Base-by-base conservation (phyloP, 352 stramenopile species). In the Pythium phragmiticola region DNA sequence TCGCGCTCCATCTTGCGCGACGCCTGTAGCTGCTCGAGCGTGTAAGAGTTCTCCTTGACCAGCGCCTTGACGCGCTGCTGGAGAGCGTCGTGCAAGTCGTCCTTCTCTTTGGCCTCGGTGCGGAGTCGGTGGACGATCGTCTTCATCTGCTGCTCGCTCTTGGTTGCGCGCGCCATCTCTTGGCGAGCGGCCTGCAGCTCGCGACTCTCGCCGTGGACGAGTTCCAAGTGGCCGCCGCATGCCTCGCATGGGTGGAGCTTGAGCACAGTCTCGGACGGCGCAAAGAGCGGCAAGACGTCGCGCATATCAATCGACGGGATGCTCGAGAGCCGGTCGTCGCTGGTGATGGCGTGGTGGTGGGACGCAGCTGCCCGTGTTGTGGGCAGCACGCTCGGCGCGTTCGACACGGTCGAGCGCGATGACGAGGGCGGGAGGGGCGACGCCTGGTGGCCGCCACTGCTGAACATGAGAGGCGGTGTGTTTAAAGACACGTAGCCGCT, bases 181-280 rank as follows among this genome's bases (percentile, higher is more conserved):
- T 86, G 74, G 8, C 82, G 74, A 21, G 83, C 85, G 8, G 70
- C 74, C 30, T 80, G 72, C 7, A 92, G 60, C 51, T 94, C 84
- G 68, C 87, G 88, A 52, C 76, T 94, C 76, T 94, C 85, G 42
- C 84, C 82, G 57, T 92, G 85, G 49, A 92, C 76, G 17, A 94
- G 78, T 54, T 94, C 85, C 41, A 94, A 59, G 33, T 88, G 74
- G 2, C 85, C 83, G 19, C 83, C 85, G 34, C 85, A 94, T 0
- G 56, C 73, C 46, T 90, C 82, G 45, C 85, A 94, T 7, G 83
- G 82, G 48, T 94, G 82, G 4, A 92, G 78, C 65, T 81, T 70
- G n/a, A 94, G 59, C 28, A 83, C 73, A 1, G 81, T 90, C 67
- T 94, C 83, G 14, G 78, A 72, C 0, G 83, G 85, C 16, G 85